Evolutionary conservation across 116 monocot genomes (phyloP), one percentile per base, ranked within the genome.

Genomic region (Zostera marina): DNA sequence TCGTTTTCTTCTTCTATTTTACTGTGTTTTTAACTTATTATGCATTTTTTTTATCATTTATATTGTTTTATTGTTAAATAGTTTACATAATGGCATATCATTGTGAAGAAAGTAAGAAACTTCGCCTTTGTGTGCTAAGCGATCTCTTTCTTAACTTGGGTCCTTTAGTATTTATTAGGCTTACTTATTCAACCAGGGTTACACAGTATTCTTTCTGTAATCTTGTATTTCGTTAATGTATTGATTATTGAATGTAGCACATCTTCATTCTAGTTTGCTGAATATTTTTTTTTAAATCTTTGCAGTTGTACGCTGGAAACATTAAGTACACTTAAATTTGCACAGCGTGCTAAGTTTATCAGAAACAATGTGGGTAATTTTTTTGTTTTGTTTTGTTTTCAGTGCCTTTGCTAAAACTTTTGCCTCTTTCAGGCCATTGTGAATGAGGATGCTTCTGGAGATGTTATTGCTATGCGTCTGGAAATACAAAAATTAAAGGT

Each of bases 311-410:
- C 78, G 6, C 60, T 83, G 66, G 98, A 98, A 58, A 98, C 98
- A 11, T 49, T 98, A 41, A 98, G 98, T 76, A 98, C 98, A 68
- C 65, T 98, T 46, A 98, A 98, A 73, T 98, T 98, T 66, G 98
- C 98, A 61, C 98, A 98, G 53, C 77, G 98, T 62, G 89, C 98
- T 14, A 98, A 98, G 68, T 90, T 77, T 68, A 89, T 98, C 51
- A 75, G 81, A 52, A 98, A 98, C 67, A 85, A 98, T 74, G 98
- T 98, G 44, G 74, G 76, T 66, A 8, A 63, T 8, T 11, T 48
- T 46, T 15, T 11, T 42, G 9, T n/a, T 20, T 56, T 8, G 7
- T 40, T 9, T 49, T 63, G 4, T 22, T 22, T 11, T 11, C 12
- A 59, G 10, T 59, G 5, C 19, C 22, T 42, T 40, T 43, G 7